Percentiles rank a stretch among this genome's conserved stretches.
These are phyloP conservation scores for Amauroascus verrucosus DNA, from an alignment of 2,329 filamentous ascomycete species.

Conservation along the genomic window DNA sequence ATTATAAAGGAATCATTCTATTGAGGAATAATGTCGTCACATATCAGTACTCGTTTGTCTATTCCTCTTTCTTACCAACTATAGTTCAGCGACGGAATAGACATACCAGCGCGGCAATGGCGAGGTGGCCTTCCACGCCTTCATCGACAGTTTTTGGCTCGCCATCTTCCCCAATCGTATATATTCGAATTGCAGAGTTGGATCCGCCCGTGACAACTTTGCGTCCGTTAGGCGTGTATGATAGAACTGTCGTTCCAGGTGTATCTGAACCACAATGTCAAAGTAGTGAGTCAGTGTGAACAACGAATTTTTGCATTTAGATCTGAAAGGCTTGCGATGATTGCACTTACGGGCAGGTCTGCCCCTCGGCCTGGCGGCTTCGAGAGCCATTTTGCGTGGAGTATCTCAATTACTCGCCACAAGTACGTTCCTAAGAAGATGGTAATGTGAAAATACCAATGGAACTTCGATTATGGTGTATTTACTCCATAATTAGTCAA, in stretches of 20 bases:
- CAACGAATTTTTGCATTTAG: slow-evolving; percentile 2
- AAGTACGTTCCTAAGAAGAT: not conserved
- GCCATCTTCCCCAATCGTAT: slow-evolving; percentile 80
- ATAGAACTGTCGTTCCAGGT: slow-evolving; percentile 72
- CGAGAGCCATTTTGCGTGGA: slow-evolving; percentile 26
- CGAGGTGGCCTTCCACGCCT: slow-evolving; percentile 73
- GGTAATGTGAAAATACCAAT: too few relatives aligned
- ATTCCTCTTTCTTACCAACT: too few relatives aligned
- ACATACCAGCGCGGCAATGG: slow-evolving; percentile 58
- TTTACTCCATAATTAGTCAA: not conserved
- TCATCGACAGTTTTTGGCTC: slow-evolving; percentile 91
- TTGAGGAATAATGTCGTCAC: not conserved
- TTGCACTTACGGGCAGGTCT: slow-evolving; percentile 42
- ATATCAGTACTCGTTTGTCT: not conserved
- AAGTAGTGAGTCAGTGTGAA: not conserved
- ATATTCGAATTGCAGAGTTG: slow-evolving; percentile 88
- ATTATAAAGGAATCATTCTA: slow-evolving; percentile 75
- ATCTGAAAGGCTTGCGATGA: not conserved
- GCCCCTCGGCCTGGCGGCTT: slow-evolving; percentile 30
- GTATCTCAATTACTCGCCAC: not conserved
- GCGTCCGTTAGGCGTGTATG: slow-evolving; percentile 80
- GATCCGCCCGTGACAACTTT: slow-evolving; percentile 84
- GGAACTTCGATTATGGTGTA: not conserved
- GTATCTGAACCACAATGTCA: slow-evolving; percentile 47
- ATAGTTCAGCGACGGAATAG: not conserved